These are phyloP conservation scores for Dendrobium huoshanense DNA, from an alignment of 106 monocot genomes.

Conservation along the genomic window DNA sequence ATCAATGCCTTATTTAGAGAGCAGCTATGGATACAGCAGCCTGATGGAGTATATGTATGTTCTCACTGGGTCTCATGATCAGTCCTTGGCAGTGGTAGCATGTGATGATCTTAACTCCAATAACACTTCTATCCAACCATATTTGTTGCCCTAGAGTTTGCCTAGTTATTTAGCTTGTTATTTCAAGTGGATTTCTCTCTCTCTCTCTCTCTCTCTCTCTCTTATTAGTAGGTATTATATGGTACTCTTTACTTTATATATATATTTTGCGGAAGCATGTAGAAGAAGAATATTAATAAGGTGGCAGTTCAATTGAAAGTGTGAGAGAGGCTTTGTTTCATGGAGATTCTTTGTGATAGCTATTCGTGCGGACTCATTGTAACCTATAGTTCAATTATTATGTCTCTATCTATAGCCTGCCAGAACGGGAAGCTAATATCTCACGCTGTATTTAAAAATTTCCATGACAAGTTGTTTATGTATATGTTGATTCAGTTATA, in stretches of 20 bases:
- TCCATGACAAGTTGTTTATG: too few species aligned
- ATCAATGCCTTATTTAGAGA: background rate
- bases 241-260: too few species aligned
- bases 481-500: too few species aligned
- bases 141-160: background rate
- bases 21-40: background rate
- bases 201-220: too few species aligned
- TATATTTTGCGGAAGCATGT: background rate
- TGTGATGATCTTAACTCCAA: background rate
- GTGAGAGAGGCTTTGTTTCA: background rate
- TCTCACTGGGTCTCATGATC: background rate
- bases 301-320: background rate
- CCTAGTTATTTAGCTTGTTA: background rate
- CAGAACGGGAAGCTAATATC: too few species aligned
- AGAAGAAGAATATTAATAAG: background rate
- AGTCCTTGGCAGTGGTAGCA: background rate
- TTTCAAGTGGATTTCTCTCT: background rate
- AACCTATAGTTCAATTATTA: background rate
- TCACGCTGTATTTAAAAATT: too few species aligned
- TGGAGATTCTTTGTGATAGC: background rate
- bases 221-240: too few species aligned
- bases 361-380: background rate
- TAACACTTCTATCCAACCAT: background rate
- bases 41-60: background rate
- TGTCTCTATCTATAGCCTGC: background rate